Conservation (phyloP, 495 filamentous ascomycete genomes). For the Cercophora samala region DNA sequence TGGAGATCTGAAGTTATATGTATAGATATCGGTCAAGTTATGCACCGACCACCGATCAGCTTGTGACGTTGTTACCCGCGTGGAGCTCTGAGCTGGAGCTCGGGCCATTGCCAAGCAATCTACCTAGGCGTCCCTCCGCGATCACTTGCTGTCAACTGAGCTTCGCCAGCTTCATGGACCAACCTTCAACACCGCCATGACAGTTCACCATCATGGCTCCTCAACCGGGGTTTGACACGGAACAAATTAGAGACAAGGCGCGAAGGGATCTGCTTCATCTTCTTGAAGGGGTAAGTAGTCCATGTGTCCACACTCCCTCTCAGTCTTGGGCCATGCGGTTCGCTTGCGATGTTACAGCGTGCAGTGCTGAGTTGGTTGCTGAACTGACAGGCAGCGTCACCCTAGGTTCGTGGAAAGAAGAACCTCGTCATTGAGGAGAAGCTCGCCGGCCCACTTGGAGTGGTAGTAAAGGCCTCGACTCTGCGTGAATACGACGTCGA, state of each 20-base stretch:
- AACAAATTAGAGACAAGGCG: conserved; percentile 76
- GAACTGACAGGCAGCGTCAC: conserved; percentile 33
- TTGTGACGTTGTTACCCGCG: background rate
- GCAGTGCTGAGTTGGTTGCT: conserved; percentile 8
- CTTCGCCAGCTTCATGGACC: background rate
- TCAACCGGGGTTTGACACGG: conserved; percentile 71
- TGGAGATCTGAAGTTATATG: background rate
- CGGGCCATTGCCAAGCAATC: conserved; percentile 11
- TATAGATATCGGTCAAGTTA: background rate
- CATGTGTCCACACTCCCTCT: background rate
- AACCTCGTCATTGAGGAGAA: conserved; percentile 90
- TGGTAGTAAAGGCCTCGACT: conserved; percentile 88
- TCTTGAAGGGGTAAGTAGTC: conserved; percentile 90
- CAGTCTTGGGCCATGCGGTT: background rate
- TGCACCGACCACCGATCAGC: background rate
- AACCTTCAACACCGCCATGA: conserved; percentile 40
- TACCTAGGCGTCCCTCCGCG: background rate
- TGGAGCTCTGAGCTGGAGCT: conserved; percentile 14
- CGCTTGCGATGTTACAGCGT: background rate
- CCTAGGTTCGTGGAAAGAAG: conserved; percentile 94
- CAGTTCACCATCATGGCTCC: conserved; percentile 58
- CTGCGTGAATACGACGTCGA: conserved; percentile 89
- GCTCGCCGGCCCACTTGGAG: conserved; percentile 81
- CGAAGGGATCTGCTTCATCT: conserved; percentile 81
- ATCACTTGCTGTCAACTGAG: background rate